Conservation (phyloP, 176 grass and related monocot species). For the Ensete ventricosum region DNA sequence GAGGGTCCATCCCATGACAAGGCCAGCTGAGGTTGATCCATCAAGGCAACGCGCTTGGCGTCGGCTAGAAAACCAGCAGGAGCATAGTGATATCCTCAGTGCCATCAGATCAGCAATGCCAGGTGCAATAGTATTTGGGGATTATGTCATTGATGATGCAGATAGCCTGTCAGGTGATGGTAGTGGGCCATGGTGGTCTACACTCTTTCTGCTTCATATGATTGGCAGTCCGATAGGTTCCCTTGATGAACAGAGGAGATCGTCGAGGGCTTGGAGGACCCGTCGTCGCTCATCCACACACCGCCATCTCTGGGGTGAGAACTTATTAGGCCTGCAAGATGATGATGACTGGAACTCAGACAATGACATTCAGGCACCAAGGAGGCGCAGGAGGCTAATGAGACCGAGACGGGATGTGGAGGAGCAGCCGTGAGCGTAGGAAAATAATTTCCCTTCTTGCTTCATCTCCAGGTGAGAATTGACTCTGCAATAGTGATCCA, state of each 20-base stretch:
- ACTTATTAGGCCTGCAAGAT: conserved; percentile 1
- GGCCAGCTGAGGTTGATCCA: conserved; percentile 33
- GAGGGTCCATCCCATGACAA: conserved; percentile 25
- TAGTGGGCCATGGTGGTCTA: conserved; percentile 9
- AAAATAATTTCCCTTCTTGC: background rate
- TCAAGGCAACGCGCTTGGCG: conserved; percentile 30
- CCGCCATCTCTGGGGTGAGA: conserved; percentile 5
- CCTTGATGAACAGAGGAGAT: background rate
- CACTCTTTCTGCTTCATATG: conserved; percentile 19
- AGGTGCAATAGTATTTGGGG: conserved; percentile 4
- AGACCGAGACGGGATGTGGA: conserved; percentile 6
- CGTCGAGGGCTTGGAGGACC: conserved; percentile 12
- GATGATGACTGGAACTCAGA: conserved; percentile 2
- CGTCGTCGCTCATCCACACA: background rate
- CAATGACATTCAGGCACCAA: conserved; percentile 1
- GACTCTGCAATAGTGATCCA: background rate
- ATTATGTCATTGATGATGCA: conserved; percentile 13
- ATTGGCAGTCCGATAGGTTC: background rate
- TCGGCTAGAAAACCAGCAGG: conserved; percentile 27
- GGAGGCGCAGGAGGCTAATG: conserved; percentile 10
- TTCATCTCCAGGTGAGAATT: background rate
- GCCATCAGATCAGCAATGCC: conserved; percentile 23
- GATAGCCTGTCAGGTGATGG: conserved; percentile 9
- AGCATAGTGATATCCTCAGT: conserved; percentile 31
- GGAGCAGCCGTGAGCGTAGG: background rate